Percentiles rank a stretch among this genome's conserved stretches.
These are phyloP conservation scores for Tephrocybe sp. DNA, from an alignment of 768 basidiomycete species.

Conservation along the genomic window DNA sequence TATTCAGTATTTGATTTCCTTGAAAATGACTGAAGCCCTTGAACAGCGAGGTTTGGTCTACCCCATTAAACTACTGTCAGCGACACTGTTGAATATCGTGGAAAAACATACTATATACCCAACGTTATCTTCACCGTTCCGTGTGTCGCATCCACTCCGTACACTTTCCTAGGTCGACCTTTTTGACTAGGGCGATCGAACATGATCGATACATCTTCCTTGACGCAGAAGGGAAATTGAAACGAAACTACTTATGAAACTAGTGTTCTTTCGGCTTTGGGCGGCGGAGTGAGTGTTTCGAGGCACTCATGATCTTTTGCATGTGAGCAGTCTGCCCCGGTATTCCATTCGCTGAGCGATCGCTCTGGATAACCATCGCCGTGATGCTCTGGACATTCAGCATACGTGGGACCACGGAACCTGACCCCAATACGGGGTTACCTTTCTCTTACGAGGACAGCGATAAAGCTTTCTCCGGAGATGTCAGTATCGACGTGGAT, in stretches of 20 bases:
- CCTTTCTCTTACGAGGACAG: not conserved
- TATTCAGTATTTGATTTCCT: not conserved
- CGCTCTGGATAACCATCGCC: not conserved
- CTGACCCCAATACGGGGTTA: not conserved
- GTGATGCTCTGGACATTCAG: constrained; percentile 2
- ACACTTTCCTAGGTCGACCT: too few relatives aligned
- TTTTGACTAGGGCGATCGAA: not conserved
- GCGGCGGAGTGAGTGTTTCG: not conserved
- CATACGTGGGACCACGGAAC: not conserved
- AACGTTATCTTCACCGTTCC: not conserved
- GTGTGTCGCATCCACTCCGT: not conserved
- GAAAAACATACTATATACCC: not conserved
- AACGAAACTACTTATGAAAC: not conserved
- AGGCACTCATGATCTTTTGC: too few relatives aligned
- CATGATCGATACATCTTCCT: not conserved
- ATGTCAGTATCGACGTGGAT: not conserved
- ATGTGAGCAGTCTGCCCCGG: not conserved
- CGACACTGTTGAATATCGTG: not conserved
- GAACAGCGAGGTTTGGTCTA: not conserved
- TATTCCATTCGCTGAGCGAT: not conserved
- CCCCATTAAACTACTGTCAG: not conserved
- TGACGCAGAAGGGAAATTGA: not conserved
- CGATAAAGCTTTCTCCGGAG: not conserved
- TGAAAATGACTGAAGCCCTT: not conserved
- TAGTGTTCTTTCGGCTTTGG: not conserved